A percentile compares a stretch with the other conserved stretches of the same genome.
These are phyloP conservation scores for Neonectria magnoliae DNA, from an alignment of 2,329 filamentous ascomycete species.

Conservation along the genomic window DNA sequence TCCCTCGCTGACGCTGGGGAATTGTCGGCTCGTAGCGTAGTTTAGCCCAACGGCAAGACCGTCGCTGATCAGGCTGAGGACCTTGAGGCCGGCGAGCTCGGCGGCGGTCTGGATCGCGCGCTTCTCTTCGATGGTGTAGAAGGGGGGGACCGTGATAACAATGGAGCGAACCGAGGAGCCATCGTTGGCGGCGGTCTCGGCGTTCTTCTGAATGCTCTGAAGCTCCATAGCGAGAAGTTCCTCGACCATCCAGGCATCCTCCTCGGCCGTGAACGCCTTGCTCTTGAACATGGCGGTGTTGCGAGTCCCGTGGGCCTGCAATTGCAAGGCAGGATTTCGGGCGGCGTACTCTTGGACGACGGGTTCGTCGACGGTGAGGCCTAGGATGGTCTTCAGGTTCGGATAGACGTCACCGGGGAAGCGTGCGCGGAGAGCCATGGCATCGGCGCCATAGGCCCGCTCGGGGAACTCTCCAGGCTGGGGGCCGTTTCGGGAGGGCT, in stretches of 20 bases:
- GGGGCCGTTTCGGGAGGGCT: conserved; percentile 76
- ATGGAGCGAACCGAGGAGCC: conserved; percentile 79
- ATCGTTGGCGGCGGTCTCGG: conserved; percentile 82
- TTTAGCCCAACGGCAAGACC: conserved; percentile 93
- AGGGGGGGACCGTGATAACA: conserved; percentile 89
- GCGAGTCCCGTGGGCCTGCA: conserved; percentile 68
- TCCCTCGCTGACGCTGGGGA: conserved; percentile 84
- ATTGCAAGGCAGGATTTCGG: conserved; percentile 80
- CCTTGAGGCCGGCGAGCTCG: conserved; percentile 85
- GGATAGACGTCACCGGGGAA: conserved; percentile 95
- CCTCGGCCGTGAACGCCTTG: conserved; percentile 67
- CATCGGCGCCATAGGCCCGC: conserved; percentile 90
- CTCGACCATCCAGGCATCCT: conserved; percentile 81
- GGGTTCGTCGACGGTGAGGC: conserved; percentile 70
- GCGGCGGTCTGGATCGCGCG: conserved; percentile 85
- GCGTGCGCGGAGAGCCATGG: conserved; percentile 83
- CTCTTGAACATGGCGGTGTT: conserved; percentile 87
- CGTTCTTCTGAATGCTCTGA: conserved; percentile 89
- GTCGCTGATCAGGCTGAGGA: conserved; percentile 87
- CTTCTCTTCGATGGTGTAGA: conserved; percentile 91
- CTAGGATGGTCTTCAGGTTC: conserved; percentile 92
- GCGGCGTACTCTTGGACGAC: conserved; percentile 75
- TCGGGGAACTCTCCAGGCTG: conserved; percentile 80
- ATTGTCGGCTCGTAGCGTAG: conserved; percentile 91
- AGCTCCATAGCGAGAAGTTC: conserved; percentile 97